These are phyloP conservation scores for Cladochytrium replicatum DNA, from an alignment of 192 early-diverging fungal species.

Conservation along the genomic window DNA sequence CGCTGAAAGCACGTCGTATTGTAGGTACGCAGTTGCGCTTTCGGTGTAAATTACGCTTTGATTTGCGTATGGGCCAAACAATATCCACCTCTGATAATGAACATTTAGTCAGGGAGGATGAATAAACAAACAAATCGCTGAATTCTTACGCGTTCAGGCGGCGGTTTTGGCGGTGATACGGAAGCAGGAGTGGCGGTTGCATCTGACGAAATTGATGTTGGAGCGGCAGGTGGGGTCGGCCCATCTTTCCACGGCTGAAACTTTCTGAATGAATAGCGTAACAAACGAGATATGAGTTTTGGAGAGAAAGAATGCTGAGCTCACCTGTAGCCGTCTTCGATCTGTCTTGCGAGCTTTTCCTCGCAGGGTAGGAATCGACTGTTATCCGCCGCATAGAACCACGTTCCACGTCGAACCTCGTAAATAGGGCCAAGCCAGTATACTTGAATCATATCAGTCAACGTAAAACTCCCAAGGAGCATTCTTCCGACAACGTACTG, in stretches of 20 bases:
- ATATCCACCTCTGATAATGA: conserved; percentile 54
- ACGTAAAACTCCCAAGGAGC: no score
- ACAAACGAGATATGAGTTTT: neutral
- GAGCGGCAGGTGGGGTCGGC: neutral
- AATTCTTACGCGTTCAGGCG: no score
- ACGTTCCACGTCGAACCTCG: conserved; percentile 71
- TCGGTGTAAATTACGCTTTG: conserved; percentile 66
- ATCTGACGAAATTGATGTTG: conserved; percentile 11
- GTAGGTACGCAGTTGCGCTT: conserved; percentile 49
- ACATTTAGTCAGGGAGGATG: no score
- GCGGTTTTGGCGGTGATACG: conserved; percentile 11
- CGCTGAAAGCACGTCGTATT: conserved; percentile 47
- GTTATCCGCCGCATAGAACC: conserved; percentile 63
- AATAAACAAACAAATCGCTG: no score
- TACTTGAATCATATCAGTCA: no score
- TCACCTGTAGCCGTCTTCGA: conserved; percentile 67
- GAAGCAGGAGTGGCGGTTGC: conserved; percentile 5
- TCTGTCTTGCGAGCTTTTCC: conserved; percentile 66
- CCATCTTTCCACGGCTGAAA: conserved; percentile 44
- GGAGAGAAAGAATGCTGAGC: neutral
- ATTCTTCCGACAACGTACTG: conserved; percentile 15
- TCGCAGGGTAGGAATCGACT: conserved; percentile 68
- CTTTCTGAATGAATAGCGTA: conserved; percentile 25
- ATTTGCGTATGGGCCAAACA: conserved; percentile 67
- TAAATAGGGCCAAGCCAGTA: conserved; percentile 79